Evolutionary conservation across 2,329 filamentous ascomycete species (phyloP), one percentile per base, ranked within the genome.

Genomic region (Pestalotiopsis sp.): DNA sequence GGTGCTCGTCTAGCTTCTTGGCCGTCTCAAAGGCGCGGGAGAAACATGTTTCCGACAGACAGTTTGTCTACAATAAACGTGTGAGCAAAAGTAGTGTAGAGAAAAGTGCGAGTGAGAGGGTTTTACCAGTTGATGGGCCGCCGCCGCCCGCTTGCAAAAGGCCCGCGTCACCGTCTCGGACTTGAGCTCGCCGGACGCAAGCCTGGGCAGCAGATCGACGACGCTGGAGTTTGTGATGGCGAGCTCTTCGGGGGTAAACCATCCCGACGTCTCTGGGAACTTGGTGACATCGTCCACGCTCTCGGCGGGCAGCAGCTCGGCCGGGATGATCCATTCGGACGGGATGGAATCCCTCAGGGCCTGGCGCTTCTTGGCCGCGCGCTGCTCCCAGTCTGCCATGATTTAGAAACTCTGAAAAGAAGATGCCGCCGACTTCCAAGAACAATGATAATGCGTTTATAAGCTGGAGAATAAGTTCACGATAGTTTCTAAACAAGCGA

Each of bases 241-340:
- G 0, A 83, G 74, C 72, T 83, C 81, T 14, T 81, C 75, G 2
- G 69, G 39, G 1, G 83, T 88, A 71, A 92, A 90, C 83, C 89
- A 90, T 2, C 88, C 88, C 1, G 88, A 91, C 0, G 75, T 74
- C 64, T 80, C 74, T 74, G 89, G 88, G 78, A 89, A 91, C 3
- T 72, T 72, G 0, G 85, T 87, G 17, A 92, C 86, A 73, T 91
- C 84, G 60, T 85, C 79, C 73, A 88, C 84, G 41, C 82, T 81
- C 0, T 83, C 82, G 0, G 85, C 81, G 2, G 90, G 89, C 0
- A 90, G 74, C 58, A 89, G 77, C 62, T 84, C 74, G 5, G 77
- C 75, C 0, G 88, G 87, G 5, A 91, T 83, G 65, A 82, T 81
- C 85, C 88, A 91, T 74, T 90, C 85, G 1, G 80, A 67, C 1